These are phyloP conservation scores for Cyberlindnera meyerae DNA, from an alignment of 805 yeast genomes.

Conservation along the genomic window DNA sequence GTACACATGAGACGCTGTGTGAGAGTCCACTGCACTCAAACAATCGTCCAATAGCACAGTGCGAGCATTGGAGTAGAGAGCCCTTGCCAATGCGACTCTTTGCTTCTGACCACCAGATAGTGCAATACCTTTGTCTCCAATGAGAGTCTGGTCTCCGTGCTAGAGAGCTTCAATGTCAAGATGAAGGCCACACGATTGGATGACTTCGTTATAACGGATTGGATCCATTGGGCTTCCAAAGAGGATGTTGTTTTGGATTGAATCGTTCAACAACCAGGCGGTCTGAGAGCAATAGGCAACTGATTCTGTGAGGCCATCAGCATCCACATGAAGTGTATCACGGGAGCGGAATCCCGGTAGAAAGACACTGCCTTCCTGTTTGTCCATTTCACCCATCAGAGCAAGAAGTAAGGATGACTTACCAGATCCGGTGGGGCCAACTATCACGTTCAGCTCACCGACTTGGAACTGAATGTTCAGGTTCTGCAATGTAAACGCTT, in stretches of 20 bases:
- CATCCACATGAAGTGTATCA: too few relatives aligned
- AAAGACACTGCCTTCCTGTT: constrained; percentile 20
- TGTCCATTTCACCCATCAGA: constrained; percentile 65
- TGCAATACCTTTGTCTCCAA: constrained; percentile 81
- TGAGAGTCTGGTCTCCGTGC: constrained; percentile 72
- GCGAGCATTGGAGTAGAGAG: constrained; percentile 57
- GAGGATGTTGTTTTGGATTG: constrained; percentile 65
- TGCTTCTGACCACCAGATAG: constrained; percentile 73
- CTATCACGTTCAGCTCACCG: constrained; percentile 69
- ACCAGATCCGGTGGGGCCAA: constrained; percentile 82
- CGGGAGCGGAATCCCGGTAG: too few relatives aligned
- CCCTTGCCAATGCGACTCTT: constrained; percentile 59
- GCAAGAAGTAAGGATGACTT: constrained; percentile 69
- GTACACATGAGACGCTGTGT: constrained; percentile 72
- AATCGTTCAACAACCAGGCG: constrained; percentile 80
- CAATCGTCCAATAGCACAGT: constrained; percentile 59
- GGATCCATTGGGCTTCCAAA: constrained; percentile 58
- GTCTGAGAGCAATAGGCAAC: constrained; percentile 18
- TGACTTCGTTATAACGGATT: constrained; percentile 45
- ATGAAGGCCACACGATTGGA: constrained; percentile 58
- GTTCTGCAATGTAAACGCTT: constrained; percentile 27
- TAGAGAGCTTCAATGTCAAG: constrained; percentile 60
- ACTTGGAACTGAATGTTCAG: constrained; percentile 48
- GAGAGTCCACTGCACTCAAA: constrained; percentile 67
- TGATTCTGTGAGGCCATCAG: too few relatives aligned